Conservation (phyloP, 768 basidiomycete species). For the Panellus pusillus region DNA sequence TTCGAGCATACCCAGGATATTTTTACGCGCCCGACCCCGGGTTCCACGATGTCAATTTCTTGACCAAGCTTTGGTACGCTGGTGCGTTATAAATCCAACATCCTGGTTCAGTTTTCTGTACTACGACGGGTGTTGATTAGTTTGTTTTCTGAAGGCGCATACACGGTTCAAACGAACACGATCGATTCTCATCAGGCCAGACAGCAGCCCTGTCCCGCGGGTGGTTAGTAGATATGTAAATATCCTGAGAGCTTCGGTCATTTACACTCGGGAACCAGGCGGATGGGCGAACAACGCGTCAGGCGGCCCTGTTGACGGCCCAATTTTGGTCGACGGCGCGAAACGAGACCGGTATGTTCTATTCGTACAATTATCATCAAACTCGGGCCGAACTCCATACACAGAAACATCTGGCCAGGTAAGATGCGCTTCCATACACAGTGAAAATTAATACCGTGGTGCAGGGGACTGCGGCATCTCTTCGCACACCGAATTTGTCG, state of each 20-base stretch:
- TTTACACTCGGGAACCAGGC: slow-evolving; percentile 24
- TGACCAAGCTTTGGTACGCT: slow-evolving; percentile 56
- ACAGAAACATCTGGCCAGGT: slow-evolving; percentile 32
- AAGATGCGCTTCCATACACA: neutral
- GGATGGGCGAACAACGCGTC: slow-evolving; percentile 49
- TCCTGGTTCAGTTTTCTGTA: neutral
- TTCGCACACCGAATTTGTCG: slow-evolving; percentile 36
- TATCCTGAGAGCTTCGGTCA: neutral
- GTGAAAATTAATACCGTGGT: neutral
- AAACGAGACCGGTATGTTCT: slow-evolving; percentile 46
- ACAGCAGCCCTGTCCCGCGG: slow-evolving; percentile 30
- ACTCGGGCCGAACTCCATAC: neutral
- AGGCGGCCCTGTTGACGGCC: slow-evolving; percentile 45
- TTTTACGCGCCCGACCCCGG: slow-evolving; percentile 43
- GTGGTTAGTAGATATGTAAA: neutral
- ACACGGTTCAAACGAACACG: slow-evolving; percentile 53
- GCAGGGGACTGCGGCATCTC: slow-evolving; percentile 45
- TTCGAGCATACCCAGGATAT: slow-evolving; percentile 47
- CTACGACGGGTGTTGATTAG: neutral
- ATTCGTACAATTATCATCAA: neutral
- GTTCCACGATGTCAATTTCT: slow-evolving; percentile 44
- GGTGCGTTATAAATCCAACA: slow-evolving; percentile 25
- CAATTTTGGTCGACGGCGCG: slow-evolving; percentile 55
- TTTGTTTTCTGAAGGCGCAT: slow-evolving; percentile 30
- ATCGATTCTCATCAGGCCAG: slow-evolving; percentile 38